Evolutionary conservation across 495 filamentous ascomycete genomes (phyloP).

Genomic region (Apiosordaria backusii): DNA sequence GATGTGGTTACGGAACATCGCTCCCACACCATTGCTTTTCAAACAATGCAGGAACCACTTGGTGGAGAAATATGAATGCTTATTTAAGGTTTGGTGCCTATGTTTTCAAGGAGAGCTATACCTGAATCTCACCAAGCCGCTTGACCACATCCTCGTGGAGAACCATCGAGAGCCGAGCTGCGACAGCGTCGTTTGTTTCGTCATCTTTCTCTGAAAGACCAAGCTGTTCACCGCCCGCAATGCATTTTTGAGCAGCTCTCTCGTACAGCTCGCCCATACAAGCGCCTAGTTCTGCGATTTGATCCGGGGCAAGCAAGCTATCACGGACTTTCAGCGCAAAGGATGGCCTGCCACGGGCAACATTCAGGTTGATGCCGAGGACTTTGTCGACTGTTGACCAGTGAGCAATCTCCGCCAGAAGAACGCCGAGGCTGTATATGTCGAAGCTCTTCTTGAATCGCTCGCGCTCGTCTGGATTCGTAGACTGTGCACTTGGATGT

Average conservation of each 20-base stretch:
- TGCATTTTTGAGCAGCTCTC: constrained; percentile 31
- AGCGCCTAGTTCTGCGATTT: constrained; percentile 32
- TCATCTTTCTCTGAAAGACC: constrained; percentile 32
- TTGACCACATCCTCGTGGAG: constrained; percentile 40
- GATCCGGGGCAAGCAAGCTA: constrained; percentile 24
- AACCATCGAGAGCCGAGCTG: constrained; percentile 29
- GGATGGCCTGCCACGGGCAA: constrained; percentile 24
- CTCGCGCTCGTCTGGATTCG: constrained; percentile 31
- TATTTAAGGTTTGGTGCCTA: neutral
- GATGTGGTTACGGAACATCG: neutral
- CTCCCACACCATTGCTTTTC: neutral
- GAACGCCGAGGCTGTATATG: constrained; percentile 54
- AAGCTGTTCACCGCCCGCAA: constrained; percentile 30
- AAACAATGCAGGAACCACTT: neutral
- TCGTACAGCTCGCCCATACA: constrained; percentile 36
- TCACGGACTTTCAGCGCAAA: constrained; percentile 31
- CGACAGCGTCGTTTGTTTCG: constrained; percentile 34
- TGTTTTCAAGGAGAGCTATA: constrained; percentile 16
- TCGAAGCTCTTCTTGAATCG: constrained; percentile 51
- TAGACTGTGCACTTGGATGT: constrained; percentile 44
- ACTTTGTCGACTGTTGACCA: constrained; percentile 51
- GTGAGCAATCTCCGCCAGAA: constrained; percentile 51
- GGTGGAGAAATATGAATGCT: neutral
- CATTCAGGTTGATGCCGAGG: constrained; percentile 36
- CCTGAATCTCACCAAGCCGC: constrained; percentile 31